phyloP scores from a whole-genome alignment of 352 stramenopile species.

The Saprolegnia diclina region DNA sequence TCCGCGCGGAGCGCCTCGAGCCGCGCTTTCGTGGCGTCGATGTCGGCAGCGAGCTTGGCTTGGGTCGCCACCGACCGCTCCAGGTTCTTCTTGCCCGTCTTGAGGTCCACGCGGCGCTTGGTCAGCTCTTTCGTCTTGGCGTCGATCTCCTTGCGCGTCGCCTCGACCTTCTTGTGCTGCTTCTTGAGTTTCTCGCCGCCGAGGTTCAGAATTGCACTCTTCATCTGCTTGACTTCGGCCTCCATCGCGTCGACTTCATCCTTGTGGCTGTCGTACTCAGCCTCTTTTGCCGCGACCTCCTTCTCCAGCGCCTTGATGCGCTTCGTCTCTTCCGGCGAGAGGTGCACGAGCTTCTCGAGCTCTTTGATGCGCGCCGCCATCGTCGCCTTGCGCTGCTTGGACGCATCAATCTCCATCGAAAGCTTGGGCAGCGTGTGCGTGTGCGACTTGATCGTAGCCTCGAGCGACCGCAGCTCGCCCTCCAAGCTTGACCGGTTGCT shows the following conservation, averaged over 20 bases:
- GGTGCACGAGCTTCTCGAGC: conserved; percentile 81
- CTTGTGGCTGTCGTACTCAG: conserved; percentile 70
- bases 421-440: conserved; percentile 90
- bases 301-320: conserved; percentile 81
- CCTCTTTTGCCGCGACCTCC: conserved; percentile 84
- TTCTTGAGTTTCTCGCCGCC: conserved; percentile 92
- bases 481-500: conserved; percentile 65
- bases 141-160: conserved; percentile 79
- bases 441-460: conserved; percentile 83
- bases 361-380: conserved; percentile 59
- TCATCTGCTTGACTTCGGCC: conserved; percentile 80
- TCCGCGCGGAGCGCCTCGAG: conserved; percentile 85
- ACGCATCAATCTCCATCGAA: conserved; percentile 65
- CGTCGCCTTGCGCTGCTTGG: conserved; percentile 55
- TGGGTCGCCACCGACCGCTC: conserved; percentile 64
- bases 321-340: conserved; percentile 83
- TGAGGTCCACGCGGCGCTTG: conserved; percentile 79
- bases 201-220: conserved; percentile 94
- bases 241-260: conserved; percentile 65
- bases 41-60: conserved; percentile 65
- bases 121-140: conserved; percentile 86
- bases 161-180: conserved; percentile 83
- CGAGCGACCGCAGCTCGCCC: conserved; percentile 78
- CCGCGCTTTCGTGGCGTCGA: conserved; percentile 58
- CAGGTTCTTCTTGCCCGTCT: conserved; percentile 71